Base-by-base conservation (phyloP, 371 early-diverging fungal genomes). In the Mortierella sp. region DNA sequence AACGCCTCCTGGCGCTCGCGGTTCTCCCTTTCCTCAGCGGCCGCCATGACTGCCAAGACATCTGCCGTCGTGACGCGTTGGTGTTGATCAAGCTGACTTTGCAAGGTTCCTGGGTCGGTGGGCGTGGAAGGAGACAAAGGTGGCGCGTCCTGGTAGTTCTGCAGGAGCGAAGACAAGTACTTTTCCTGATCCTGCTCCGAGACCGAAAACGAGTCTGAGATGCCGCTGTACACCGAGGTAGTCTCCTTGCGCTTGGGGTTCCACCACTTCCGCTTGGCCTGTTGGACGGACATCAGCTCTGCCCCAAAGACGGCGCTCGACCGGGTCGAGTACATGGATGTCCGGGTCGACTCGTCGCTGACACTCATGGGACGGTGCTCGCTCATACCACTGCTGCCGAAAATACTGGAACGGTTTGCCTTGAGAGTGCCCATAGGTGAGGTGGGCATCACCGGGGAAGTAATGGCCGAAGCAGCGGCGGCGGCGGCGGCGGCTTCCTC, bases 191-290 rank as follows among this genome's bases (percentile, higher is more conserved):
- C 86, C 11, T 72, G 58, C 70, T 82, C 86, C 16, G 86, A 71
- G 54, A 76, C 55, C 24, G 81, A 77, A 1, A 70, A 14, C 0
- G 78, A 68, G 10, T 75, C 76, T 10, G 79, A 70, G n/a, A 43
- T 32, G 5, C 71, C 32, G 5, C 71, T 70, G 55, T 82, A 75
- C 16, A 79, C 54, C 18, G 82, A 82, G 7, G 75, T 79, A 0
- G 77, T 38, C 32, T 86, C 86, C 72, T 82, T 82, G 68, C 82
- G 82, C 55, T 68, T 78, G 27, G 86, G 76, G 60, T 75, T 75
- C 82, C 82, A 82, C 86, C 86, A 86, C 3, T 77, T 71, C 70
- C 77, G 74, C 75, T 82, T 82, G 63, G 76, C 86, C 41, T 86
- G 86, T 63, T 82, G 86, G 32, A 75, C 55, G 24, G 74, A 73